Percentiles rank a stretch among this genome's conserved stretches.
Conservation (phyloP, 1,284 basidiomycete genomes). For the Ustilago shanxiensis region DNA sequence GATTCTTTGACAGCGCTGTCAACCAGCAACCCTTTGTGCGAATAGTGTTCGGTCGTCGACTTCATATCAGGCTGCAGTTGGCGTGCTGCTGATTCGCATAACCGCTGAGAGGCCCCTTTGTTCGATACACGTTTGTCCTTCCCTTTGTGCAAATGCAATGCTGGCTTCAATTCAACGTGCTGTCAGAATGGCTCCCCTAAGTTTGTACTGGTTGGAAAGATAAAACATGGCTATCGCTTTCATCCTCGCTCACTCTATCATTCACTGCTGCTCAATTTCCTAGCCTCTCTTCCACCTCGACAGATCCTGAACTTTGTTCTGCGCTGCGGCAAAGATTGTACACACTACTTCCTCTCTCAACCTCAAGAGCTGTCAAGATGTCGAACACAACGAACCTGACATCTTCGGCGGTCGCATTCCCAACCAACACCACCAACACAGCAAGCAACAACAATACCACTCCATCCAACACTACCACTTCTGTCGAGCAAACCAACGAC, state of each 20-base stretch:
- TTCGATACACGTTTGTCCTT: neutral
- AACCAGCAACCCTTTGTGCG: conserved; percentile 17
- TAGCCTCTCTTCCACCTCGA: neutral
- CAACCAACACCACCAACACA: neutral
- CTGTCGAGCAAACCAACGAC: neutral
- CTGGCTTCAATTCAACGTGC: neutral
- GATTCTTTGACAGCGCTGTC: neutral
- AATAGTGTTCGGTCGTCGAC: neutral
- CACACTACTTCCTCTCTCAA: neutral
- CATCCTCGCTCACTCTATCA: neutral
- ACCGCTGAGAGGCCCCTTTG: too few relatives aligned
- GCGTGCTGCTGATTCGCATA: neutral
- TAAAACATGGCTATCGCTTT: too few relatives aligned
- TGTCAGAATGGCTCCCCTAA: neutral
- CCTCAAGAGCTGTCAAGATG: neutral
- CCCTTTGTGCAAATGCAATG: too few relatives aligned
- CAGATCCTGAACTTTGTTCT: neutral
- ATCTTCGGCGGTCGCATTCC: neutral
- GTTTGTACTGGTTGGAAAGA: too few relatives aligned
- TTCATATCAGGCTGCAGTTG: neutral
- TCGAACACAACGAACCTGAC: conserved; percentile 14
- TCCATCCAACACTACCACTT: neutral
- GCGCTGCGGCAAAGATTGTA: neutral
- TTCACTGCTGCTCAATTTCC: too few relatives aligned
- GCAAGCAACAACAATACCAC: neutral